Evolutionary conservation across 1,139 yeast species (phyloP).

Genomic region (Blastobotrys malaysiensis): DNA sequence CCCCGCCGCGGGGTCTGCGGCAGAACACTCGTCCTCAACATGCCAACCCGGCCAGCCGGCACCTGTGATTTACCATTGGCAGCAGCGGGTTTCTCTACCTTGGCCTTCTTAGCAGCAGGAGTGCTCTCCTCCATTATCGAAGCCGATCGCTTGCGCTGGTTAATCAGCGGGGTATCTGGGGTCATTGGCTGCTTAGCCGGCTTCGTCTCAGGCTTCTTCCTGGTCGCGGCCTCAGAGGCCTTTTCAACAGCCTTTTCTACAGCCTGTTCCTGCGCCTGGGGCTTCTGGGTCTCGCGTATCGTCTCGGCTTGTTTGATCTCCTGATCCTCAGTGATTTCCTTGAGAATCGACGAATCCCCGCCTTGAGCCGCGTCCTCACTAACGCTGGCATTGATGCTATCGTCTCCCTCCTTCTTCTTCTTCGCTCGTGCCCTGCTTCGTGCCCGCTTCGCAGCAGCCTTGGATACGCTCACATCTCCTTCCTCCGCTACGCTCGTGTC

Average conservation of each 20-base stretch:
- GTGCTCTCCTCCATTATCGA: conserved; percentile 2
- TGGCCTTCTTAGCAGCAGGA: background rate
- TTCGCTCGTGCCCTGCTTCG: conserved; percentile 4
- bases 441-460: background rate
- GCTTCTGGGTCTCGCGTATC: too few relatives aligned
- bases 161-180: conserved; percentile 7
- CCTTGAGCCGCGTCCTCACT: background rate
- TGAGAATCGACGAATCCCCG: background rate
- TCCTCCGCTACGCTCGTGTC: background rate
- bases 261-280: too few relatives aligned
- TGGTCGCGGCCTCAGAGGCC: background rate
- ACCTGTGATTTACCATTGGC: background rate
- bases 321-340: background rate
- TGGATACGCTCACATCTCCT: background rate
- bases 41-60: background rate
- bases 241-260: background rate
- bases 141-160: conserved; percentile 6
- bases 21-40: background rate
- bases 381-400: background rate
- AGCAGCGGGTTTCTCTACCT: background rate
- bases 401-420: conserved; percentile 2
- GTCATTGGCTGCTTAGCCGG: conserved; percentile 1
- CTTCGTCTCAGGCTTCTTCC: background rate
- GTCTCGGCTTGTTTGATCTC: too few relatives aligned
- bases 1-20: background rate